Conservation (phyloP, 164 flowering plant species). For the Berberis vulgaris region DNA sequence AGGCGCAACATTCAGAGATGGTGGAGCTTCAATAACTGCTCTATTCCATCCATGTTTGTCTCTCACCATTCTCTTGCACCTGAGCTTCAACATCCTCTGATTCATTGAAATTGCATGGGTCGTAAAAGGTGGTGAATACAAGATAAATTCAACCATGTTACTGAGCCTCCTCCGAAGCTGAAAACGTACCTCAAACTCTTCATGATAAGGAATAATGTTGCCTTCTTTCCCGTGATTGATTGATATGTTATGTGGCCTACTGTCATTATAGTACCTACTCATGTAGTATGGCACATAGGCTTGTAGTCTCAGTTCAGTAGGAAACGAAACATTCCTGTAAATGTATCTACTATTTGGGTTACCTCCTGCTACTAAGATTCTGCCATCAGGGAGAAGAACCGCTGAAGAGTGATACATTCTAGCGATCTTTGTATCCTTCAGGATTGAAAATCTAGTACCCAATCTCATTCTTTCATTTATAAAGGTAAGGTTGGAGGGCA, state of each 20-base stretch:
- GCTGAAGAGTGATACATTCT: conserved; percentile 77
- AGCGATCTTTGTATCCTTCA: conserved; percentile 34
- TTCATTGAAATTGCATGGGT: conserved; percentile 61
- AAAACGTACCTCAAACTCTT: conserved; percentile 34
- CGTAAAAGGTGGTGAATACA: conserved; percentile 56
- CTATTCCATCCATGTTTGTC: conserved; percentile 22
- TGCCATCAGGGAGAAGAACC: conserved; percentile 54
- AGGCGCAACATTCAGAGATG: conserved; percentile 54
- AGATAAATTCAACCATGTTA: conserved; percentile 26
- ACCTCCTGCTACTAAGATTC: conserved; percentile 61
- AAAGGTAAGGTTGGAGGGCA: conserved; percentile 41
- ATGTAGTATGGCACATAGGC: conserved; percentile 47
- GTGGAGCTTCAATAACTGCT: conserved; percentile 52
- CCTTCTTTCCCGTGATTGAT: conserved; percentile 7
- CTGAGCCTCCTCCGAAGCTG: conserved; percentile 22
- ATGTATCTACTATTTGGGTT: conserved; percentile 46
- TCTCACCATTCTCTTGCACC: conserved; percentile 24
- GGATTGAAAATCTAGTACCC: conserved; percentile 36
- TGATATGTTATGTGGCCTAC: conserved; percentile 36
- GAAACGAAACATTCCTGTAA: conserved; percentile 33
- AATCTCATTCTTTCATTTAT: conserved; percentile 27
- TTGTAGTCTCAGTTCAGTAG: conserved; percentile 59
- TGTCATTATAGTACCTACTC: conserved; percentile 19
- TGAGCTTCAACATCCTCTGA: conserved; percentile 60
- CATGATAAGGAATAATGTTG: conserved; percentile 25